phyloP scores from a whole-genome alignment of 1,284 basidiomycete genomes.

The Heterobasidion annosum region DNA sequence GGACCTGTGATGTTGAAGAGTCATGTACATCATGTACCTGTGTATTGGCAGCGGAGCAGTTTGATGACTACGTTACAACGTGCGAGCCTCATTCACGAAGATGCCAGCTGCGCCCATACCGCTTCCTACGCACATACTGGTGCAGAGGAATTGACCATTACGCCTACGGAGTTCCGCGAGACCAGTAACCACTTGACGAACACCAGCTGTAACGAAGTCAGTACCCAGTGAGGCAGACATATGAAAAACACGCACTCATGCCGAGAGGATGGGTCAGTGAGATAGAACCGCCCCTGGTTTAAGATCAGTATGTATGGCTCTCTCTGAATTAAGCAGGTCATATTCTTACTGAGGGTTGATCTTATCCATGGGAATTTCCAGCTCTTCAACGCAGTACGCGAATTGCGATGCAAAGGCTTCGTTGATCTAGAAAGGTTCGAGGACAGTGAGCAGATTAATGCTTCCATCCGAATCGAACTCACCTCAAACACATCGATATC shows the following conservation, averaged over 20 bases:
- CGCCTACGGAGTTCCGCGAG: constrained; percentile 69
- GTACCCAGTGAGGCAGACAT: constrained; percentile 3
- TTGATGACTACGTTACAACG: constrained; percentile 2
- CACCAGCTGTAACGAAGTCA: constrained; percentile 43
- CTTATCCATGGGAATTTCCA: constrained; percentile 74
- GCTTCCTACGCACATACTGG: constrained; percentile 86
- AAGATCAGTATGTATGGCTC: not conserved
- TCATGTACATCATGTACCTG: not conserved
- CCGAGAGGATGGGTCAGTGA: constrained; percentile 76
- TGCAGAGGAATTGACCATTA: constrained; percentile 60
- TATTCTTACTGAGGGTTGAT: constrained; percentile 74
- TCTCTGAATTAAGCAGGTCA: not conserved
- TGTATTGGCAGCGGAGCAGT: not conserved
- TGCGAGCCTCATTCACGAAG: constrained; percentile 63
- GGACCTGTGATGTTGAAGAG: not conserved
- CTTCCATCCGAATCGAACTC: constrained; percentile 16
- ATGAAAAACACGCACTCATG: constrained; percentile 51
- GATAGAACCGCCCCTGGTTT: constrained; percentile 76
- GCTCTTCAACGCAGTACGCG: constrained; percentile 71
- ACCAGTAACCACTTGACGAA: constrained; percentile 81
- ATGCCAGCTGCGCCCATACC: constrained; percentile 84
- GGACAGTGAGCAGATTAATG: not conserved
- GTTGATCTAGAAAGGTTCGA: constrained; percentile 47
- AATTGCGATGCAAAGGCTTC: constrained; percentile 81
- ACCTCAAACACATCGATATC: constrained; percentile 89